These are phyloP conservation scores for Chytridium lagenaria DNA, from an alignment of 371 early-diverging fungal species.

Conservation along the genomic window DNA sequence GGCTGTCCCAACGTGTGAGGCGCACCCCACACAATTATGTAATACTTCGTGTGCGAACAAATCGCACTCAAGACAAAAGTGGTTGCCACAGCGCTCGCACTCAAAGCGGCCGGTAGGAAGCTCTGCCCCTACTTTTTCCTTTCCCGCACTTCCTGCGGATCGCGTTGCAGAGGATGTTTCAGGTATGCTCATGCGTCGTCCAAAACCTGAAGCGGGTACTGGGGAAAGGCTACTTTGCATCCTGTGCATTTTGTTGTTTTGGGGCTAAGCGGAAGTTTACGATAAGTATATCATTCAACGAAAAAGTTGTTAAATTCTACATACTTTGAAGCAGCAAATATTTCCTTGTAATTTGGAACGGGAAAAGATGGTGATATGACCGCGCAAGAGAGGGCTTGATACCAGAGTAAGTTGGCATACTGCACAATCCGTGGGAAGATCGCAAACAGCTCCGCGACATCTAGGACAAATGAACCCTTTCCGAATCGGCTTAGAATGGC, in stretches of 20 bases:
- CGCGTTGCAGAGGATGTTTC: background rate
- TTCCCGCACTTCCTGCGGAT: background rate
- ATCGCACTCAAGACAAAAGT: constrained; percentile 95
- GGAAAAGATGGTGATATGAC: constrained; percentile 96
- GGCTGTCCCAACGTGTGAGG: background rate
- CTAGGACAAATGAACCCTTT: constrained; percentile 90
- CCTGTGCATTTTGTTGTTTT: constrained; percentile 38
- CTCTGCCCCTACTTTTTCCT: background rate
- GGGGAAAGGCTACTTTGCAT: constrained; percentile 45
- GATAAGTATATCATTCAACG: too few relatives aligned
- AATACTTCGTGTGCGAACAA: constrained; percentile 90
- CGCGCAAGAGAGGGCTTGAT: constrained; percentile 89
- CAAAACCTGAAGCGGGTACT: background rate
- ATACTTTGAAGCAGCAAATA: constrained; percentile 30
- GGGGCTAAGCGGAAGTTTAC: background rate
- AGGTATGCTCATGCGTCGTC: background rate
- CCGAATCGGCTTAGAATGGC: constrained; percentile 78
- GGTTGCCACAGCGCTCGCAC: constrained; percentile 79
- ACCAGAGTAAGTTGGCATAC: constrained; percentile 91
- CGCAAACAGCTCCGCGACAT: constrained; percentile 84
- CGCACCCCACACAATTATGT: constrained; percentile 92
- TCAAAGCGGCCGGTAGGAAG: constrained; percentile 60
- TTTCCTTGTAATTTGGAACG: constrained; percentile 56
- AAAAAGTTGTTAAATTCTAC: too few relatives aligned
- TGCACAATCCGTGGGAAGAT: constrained; percentile 91